Evolutionary conservation across 441 rosid species (phyloP), one percentile per base, ranked within the genome.

Genomic region (Brassica balearica): DNA sequence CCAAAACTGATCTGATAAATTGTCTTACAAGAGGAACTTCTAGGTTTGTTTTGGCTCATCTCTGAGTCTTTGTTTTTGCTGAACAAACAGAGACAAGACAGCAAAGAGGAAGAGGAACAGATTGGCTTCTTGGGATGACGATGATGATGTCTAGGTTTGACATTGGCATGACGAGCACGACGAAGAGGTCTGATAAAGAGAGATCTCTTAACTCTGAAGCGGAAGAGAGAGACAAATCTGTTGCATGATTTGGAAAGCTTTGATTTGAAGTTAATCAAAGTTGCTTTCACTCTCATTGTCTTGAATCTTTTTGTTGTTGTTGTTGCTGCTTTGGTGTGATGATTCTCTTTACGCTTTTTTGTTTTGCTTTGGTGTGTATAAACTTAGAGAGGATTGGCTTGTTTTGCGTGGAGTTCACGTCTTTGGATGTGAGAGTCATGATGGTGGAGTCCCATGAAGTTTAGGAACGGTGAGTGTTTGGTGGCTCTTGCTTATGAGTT

Each of bases 181-280:
- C 59, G 34, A 66, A 88, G 80, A 69, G 80, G 72, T 72, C 82
- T 85, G 80, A 83, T 78, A 75, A 85, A 80, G 85, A 86, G 48
- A 73, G 85, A 84, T 77, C 78, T 85, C 75, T 68, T 85, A 69
- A 89, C 83, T 72, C 80, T 82, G 84, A 89, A 82, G 61, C 82
- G 83, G 86, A 91, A 86, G 81, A 46, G 14, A 43, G 56, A 65
- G 58, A 84, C 60, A 48, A 89, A 83, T 62, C 81, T 87, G 76
- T 64, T 88, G 85, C 86, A 87, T 73, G 88, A 87, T 6, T 34
- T 82, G n/a, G 87, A 75, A 88, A 88, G 83, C 93, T 89, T 91
- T 80, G 87, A 78, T 84, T 75, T 84, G 63, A 88, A 87, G 92
- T 86, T 81, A 84, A 81, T 72, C 25, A 88, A 81, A 84, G 88